These are phyloP conservation scores for Mesotaenium endlicherianum DNA, from an alignment of 139 green algal genomes.

Conservation along the genomic window DNA sequence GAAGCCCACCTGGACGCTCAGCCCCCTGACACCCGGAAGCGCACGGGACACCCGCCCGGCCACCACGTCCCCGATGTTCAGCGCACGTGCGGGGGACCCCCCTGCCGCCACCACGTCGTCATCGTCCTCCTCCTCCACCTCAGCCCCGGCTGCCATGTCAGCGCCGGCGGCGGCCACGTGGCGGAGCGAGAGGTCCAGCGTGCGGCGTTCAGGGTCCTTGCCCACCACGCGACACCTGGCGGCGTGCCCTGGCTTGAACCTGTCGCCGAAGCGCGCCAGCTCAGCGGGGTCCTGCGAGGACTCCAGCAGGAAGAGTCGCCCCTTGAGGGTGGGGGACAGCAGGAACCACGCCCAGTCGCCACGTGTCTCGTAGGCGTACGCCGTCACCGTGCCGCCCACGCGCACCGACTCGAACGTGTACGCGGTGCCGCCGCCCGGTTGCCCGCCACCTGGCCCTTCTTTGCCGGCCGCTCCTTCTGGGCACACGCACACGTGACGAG, in stretches of 20 bases:
- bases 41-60: slow-evolving; percentile 54
- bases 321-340: slow-evolving; percentile 34
- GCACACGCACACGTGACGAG: too few relatives aligned
- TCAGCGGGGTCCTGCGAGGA: slow-evolving; percentile 25
- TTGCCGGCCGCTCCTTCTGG: too few relatives aligned
- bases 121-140: neutral
- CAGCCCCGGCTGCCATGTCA: neutral
- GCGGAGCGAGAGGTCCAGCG: neutral
- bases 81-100: neutral
- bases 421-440: too few relatives aligned
- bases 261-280: slow-evolving; percentile 1
- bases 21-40: slow-evolving; percentile 52
- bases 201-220: neutral
- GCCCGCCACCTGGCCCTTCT: too few relatives aligned
- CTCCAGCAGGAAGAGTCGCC: slow-evolving; percentile 60
- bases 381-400: slow-evolving; percentile 17
- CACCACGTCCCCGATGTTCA: slow-evolving; percentile 50
- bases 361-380: slow-evolving; percentile 21
- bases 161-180: neutral
- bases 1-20: slow-evolving; percentile 66
- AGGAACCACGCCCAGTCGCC: slow-evolving; percentile 5
- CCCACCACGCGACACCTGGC: slow-evolving; percentile 1
- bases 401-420: too few relatives aligned
- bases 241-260: slow-evolving; percentile 22
- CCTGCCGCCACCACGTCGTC: neutral